Evolutionary conservation across 805 yeast species (phyloP).

Genomic region (Ogataea parapolymorpha): DNA sequence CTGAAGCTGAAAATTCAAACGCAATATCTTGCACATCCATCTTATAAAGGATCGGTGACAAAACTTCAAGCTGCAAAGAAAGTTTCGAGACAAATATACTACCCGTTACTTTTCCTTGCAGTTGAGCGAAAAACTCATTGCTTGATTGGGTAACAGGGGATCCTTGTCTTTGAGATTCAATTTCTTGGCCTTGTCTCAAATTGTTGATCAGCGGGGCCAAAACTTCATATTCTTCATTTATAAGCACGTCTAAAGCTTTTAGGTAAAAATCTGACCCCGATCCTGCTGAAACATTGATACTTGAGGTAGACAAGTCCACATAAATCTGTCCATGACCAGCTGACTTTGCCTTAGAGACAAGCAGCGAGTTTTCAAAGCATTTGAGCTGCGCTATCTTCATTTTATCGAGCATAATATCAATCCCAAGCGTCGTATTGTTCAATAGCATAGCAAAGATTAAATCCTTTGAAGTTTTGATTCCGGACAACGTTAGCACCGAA

Average conservation of each 20-base stretch:
- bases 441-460: constrained; percentile 24
- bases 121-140: constrained; percentile 1
- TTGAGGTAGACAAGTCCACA: constrained; percentile 16
- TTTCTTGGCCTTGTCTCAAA: neutral
- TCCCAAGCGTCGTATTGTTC: constrained; percentile 1
- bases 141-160: neutral
- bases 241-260: constrained; percentile 19
- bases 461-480: constrained; percentile 13
- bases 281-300: constrained; percentile 15
- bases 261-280: constrained; percentile 24
- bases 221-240: constrained; percentile 23
- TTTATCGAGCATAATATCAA: constrained; percentile 7
- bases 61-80: constrained; percentile 10
- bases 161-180: neutral
- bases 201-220: constrained; percentile 19
- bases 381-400: constrained; percentile 14
- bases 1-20: constrained; percentile 10
- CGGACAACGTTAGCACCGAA: constrained; percentile 15
- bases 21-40: constrained; percentile 14
- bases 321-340: constrained; percentile 22
- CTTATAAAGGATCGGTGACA: constrained; percentile 20
- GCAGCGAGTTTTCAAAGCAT: constrained; percentile 11
- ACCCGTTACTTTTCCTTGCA: constrained; percentile 5
- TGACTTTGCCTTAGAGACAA: constrained; percentile 23
- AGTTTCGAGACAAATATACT: constrained; percentile 9